Conservation (phyloP, 2,329 filamentous ascomycete genomes). For the Penicillium rolfsii region DNA sequence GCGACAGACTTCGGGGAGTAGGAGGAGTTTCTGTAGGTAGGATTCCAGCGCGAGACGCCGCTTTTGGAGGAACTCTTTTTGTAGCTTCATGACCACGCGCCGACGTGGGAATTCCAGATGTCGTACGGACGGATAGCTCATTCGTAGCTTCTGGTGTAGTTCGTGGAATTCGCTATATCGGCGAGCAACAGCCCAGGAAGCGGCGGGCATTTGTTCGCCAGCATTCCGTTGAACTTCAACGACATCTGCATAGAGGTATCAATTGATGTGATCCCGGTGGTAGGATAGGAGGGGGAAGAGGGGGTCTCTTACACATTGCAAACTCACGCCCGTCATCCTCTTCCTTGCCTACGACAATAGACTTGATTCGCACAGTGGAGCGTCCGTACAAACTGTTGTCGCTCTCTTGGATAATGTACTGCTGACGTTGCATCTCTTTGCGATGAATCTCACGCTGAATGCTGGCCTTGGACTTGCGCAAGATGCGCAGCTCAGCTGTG, state of each 20-base stretch:
- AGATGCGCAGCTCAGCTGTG: conserved; percentile 84
- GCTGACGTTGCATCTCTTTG: conserved; percentile 93
- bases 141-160: conserved; percentile 83
- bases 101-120: conserved; percentile 89
- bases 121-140: conserved; percentile 83
- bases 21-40: conserved; percentile 79
- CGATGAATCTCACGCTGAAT: conserved; percentile 87
- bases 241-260: conserved; percentile 58
- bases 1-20: conserved; percentile 89
- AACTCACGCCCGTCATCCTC: conserved; percentile 93
- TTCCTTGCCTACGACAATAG: conserved; percentile 88
- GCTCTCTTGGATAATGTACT: conserved; percentile 96
- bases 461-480: conserved; percentile 92
- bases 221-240: conserved; percentile 89
- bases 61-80: conserved; percentile 93
- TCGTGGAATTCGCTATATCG: conserved; percentile 98
- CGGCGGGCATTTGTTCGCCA: conserved; percentile 95
- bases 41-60: conserved; percentile 79
- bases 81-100: conserved; percentile 92
- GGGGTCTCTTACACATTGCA: conserved; percentile 67
- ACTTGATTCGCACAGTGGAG: conserved; percentile 85
- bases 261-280: not conserved
- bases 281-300: not conserved
- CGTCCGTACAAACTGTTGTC: conserved; percentile 96
- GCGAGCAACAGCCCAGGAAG: conserved; percentile 88